phyloP scores from a whole-genome alignment of 108 stramenopile species.

The Schizochytrium sp. region DNA sequence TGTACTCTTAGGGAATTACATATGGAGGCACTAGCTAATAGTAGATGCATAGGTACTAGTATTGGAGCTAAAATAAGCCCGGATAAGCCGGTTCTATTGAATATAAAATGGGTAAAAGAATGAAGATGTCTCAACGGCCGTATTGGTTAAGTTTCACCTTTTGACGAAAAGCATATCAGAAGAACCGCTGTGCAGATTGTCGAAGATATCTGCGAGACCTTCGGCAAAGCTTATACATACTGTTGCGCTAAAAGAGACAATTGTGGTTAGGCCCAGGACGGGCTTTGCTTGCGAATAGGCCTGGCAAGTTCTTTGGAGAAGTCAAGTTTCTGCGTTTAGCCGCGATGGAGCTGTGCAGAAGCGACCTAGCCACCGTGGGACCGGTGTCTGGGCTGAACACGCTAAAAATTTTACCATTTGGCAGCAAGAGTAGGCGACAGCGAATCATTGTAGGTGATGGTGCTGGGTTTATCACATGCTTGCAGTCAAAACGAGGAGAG shows the following conservation, averaged over 20 bases:
- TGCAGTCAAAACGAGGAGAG: constrained; percentile 39
- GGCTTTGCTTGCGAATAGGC: background rate
- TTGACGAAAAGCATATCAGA: too few species aligned
- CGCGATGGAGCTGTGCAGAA: constrained; percentile 8
- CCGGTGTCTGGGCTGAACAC: constrained; percentile 58
- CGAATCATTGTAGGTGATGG: constrained; percentile 34
- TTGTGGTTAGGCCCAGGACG: background rate
- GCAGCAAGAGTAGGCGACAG: constrained; percentile 41
- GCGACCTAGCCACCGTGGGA: constrained; percentile 56
- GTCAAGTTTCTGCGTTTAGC: background rate
- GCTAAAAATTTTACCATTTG: constrained; percentile 27
- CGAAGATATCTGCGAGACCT: too few species aligned
- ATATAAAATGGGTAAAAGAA: too few species aligned
- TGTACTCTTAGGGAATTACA: too few species aligned
- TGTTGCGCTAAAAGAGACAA: background rate
- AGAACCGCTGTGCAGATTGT: too few species aligned
- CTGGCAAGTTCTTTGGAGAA: background rate
- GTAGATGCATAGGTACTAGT: too few species aligned
- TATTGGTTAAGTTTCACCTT: too few species aligned
- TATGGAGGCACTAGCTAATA: too few species aligned
- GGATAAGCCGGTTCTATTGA: too few species aligned
- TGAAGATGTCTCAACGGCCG: too few species aligned
- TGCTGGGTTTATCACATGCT: constrained; percentile 22
- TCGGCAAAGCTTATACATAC: too few species aligned
- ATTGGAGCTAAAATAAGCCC: too few species aligned